Evolutionary conservation across 768 basidiomycete species (phyloP), one percentile per base, ranked within the genome.

Genomic region (Rhodotorula kratochvilovae): DNA sequence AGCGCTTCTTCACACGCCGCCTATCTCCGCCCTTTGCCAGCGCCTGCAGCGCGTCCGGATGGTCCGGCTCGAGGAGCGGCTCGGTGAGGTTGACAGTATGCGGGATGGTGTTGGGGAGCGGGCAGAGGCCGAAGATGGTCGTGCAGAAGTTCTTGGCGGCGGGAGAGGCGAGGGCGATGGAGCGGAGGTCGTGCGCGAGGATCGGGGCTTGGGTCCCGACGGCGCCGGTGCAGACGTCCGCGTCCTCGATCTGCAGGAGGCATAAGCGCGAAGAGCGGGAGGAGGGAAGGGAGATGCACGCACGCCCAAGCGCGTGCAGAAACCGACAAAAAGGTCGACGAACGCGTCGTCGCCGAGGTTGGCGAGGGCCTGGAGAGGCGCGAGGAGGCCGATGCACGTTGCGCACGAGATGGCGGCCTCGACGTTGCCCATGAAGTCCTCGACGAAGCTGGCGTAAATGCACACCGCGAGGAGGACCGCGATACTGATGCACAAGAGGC

Each of bases 171-270:
- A 83, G 77, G 17, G 82, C 81, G 66, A 87, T 86, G 4, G 79
- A 79, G 17, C 86, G 84, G 43, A 88, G 78, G 65, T 83, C 84
- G 68, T 87, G 85, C 1, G 86, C 86, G 54, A 88, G 77, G 66
- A 87, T 85, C 6, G 87, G 86, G 5, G 83, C 86, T 78, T 86
- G 85, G 56, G 83, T 79, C 10, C 71, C 78, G 58, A 87, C 76
- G 5, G 83, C 79, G 36, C 87, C 87, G 61, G 81, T 79, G 76
- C 87, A 88, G 27, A 88, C 86, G 75, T 88, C 86, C 13, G 80
- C 79, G 76, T 86, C 86, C 75, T 84, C 82, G 11, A 84, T 78
- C 86, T 86, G 66, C 11, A 11, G 13, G 2, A 35, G 35, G 31
- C n/a, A 23, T 56, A 27, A 58, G 57, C 1, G 19, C 51, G 12